Evolutionary conservation across 2,329 filamentous ascomycete genomes (phyloP).

Genomic region (Aspergillus persii): DNA sequence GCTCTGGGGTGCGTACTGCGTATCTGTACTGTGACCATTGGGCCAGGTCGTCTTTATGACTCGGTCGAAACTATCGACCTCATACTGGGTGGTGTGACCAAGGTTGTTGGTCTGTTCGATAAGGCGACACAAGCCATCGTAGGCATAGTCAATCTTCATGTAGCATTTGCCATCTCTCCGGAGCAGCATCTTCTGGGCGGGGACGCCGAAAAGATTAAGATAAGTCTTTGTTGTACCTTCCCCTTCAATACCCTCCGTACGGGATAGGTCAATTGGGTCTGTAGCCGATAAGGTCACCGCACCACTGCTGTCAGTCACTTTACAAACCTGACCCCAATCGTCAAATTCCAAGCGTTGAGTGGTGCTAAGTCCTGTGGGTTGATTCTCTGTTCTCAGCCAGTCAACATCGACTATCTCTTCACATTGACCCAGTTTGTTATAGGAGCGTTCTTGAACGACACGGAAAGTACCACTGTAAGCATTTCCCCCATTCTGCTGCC

Average conservation of each 20-base stretch:
- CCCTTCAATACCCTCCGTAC: neutral
- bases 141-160: neutral
- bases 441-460: neutral
- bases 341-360: slow-evolving; percentile 3
- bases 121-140: slow-evolving; percentile 4
- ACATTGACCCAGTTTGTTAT: slow-evolving; percentile 4
- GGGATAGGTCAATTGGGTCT: slow-evolving; percentile 1
- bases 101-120: neutral
- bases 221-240: neutral
- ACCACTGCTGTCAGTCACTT: slow-evolving; percentile 18
- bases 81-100: slow-evolving; percentile 3
- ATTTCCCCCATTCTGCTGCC: neutral
- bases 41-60: slow-evolving; percentile 5
- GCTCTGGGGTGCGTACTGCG: slow-evolving; percentile 1
- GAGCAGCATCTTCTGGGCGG: neutral
- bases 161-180: neutral
- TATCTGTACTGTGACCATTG: neutral
- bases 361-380: slow-evolving; percentile 14
- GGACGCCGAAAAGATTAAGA: neutral
- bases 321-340: slow-evolving; percentile 21
- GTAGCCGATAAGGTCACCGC: neutral
- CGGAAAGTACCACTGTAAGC: neutral
- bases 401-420: neutral
- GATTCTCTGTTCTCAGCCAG: slow-evolving; percentile 30
- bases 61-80: slow-evolving; percentile 7